phyloP scores from a whole-genome alignment of 306 rosid species.

The Luffa acutangula region DNA sequence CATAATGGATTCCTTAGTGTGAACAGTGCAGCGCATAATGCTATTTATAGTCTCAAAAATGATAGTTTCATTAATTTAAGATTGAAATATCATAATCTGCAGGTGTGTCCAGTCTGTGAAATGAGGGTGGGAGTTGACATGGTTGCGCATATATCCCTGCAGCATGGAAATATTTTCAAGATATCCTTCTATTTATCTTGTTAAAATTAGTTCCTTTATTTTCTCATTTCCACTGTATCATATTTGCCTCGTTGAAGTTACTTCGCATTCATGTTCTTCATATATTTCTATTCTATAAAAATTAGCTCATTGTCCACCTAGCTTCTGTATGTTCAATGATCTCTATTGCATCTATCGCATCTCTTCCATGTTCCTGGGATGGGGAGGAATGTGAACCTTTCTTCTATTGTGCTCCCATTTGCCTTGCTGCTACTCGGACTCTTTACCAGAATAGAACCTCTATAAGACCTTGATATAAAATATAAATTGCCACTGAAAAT shows the following conservation, averaged over 20 bases:
- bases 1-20: not conserved
- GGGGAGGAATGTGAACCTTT: not conserved
- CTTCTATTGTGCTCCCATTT: not conserved
- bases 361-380: not conserved
- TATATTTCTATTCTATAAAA: not conserved
- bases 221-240: not conserved
- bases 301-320: not conserved
- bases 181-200: slow-evolving; percentile 49
- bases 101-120: slow-evolving; percentile 95
- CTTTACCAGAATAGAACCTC: not conserved
- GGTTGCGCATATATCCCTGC: slow-evolving; percentile 92
- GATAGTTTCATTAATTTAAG: not conserved
- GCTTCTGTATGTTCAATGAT: not conserved
- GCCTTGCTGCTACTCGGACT: not conserved
- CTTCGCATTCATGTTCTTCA: not conserved
- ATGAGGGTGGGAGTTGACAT: slow-evolving; percentile 93
- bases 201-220: not conserved
- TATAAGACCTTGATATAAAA: not conserved
- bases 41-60: not conserved
- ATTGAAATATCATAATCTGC: slow-evolving; percentile 16
- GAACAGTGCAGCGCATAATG: not conserved
- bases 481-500: not conserved
- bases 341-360: not conserved
- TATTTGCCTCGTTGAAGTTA: not conserved
- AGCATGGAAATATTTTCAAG: slow-evolving; percentile 91